Base-by-base conservation (phyloP, 306 rosid genomes). In the Mucuna pruriens region DNA sequence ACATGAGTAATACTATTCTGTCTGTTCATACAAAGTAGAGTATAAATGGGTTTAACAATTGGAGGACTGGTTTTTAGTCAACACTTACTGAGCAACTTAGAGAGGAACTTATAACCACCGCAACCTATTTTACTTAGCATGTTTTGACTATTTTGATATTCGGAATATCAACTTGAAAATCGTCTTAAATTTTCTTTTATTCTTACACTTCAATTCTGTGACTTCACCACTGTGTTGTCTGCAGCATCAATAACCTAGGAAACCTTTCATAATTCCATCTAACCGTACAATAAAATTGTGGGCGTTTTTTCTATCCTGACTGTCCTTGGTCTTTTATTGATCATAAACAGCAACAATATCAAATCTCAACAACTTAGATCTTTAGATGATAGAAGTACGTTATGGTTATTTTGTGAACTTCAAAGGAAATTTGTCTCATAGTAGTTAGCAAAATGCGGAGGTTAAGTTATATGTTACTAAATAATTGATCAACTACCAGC, bases 401-500 rank as follows among this genome's bases (percentile, higher is more conserved):
- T 54, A 64, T 52, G 72, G 71, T 55, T 26, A 57, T 44, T 72
- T 71, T 72, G 60, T 33, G 57, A 85, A 64, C 46, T 68, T 69
- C 40, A 33, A 55, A 20, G 13, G n/a, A 71, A 61, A 39, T n/a
- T 48, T 76, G 63, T 54, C 72, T 42, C 4, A 8, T 48, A 70
- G 85, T 74, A 46, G 87, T 51, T 82, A 73, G 78, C 42, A 75
- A 82, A 82, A 71, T 67, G 71, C 45, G 66, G 75, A 84, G 76
- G 86, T 77, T 74, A 38, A 72, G 69, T 75, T 16, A 84, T 11
- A 83, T 70, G 74, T 46, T 81, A 83, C 71, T 74, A 39, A 23
- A 45, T 49, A 64, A 78, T 75, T 77, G 86, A 70, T 83, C 77
- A 89, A 86, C 82, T 34, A 79, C 84, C 71, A 25, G 12, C 17